Evolutionary conservation across 1,284 basidiomycete genomes (phyloP).

Genomic region (Erythrobasidium hasegawianum): DNA sequence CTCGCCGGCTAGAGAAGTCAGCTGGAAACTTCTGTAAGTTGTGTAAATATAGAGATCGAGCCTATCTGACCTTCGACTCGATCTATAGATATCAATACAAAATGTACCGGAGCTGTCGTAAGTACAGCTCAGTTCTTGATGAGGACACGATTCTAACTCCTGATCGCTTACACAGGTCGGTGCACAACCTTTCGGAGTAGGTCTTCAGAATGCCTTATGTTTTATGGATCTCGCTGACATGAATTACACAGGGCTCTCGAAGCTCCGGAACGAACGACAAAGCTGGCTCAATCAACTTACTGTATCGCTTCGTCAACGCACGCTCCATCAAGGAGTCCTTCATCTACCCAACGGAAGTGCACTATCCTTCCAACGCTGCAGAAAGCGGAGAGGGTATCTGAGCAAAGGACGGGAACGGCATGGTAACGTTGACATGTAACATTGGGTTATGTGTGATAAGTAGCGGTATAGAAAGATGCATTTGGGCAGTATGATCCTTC

Average conservation of each 20-base stretch:
- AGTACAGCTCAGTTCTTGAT: conserved; percentile 96
- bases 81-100: conserved; percentile 35
- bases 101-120: conserved; percentile 88
- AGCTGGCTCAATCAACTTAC: conserved; percentile 81
- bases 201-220: no score
- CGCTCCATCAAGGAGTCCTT: conserved; percentile 97
- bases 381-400: conserved; percentile 28
- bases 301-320: conserved; percentile 57
- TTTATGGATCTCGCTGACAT: no score
- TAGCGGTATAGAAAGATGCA: neutral
- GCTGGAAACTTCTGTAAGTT: conserved; percentile 85
- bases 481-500: no score
- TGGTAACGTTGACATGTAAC: neutral
- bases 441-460: neutral
- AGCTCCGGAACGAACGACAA: conserved; percentile 97
- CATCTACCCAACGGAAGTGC: conserved; percentile 67
- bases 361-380: conserved; percentile 72
- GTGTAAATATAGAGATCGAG: conserved; percentile 51
- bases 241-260: conserved; percentile 61
- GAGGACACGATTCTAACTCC: neutral
- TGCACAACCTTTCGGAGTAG: conserved; percentile 85
- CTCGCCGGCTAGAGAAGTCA: conserved; percentile 75
- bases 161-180: conserved; percentile 57
- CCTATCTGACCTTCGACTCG: no score
- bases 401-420: neutral